Conservation (phyloP, 805 yeast species). For the Nakazawaea siamensis region DNA sequence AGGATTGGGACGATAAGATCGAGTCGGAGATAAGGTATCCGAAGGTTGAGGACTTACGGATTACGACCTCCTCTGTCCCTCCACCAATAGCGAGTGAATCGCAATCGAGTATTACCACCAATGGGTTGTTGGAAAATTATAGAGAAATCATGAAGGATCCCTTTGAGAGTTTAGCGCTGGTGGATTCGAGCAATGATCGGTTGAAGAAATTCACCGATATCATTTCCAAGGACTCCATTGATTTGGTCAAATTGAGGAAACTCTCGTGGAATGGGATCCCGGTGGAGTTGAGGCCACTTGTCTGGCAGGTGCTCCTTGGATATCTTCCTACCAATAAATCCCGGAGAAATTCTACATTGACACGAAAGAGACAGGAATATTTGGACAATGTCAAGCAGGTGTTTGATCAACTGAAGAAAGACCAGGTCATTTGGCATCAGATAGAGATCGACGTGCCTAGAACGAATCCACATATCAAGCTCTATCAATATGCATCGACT, state of each 20-base stretch:
- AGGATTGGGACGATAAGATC: conserved; percentile 81
- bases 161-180: conserved; percentile 26
- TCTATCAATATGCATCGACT: conserved; percentile 61
- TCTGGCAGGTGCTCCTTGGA: conserved; percentile 88
- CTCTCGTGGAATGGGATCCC: conserved; percentile 96
- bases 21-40: conserved; percentile 19
- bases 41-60: conserved; percentile 5
- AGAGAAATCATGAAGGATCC: conserved; percentile 35
- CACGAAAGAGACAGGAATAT: conserved; percentile 82
- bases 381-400: conserved; percentile 63
- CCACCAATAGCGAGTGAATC: not conserved
- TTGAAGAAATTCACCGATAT: conserved; percentile 61
- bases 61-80: not conserved
- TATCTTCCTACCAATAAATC: conserved; percentile 82
- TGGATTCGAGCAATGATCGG: conserved; percentile 39
- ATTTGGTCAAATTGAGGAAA: conserved; percentile 61
- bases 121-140: conserved; percentile 15
- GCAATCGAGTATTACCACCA: conserved; percentile 15
- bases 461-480: conserved; percentile 76
- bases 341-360: conserved; percentile 61
- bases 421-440: conserved; percentile 88
- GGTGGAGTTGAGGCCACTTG: conserved; percentile 62
- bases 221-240: conserved; percentile 46
- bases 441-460: conserved; percentile 91
- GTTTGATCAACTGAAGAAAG: conserved; percentile 42